A percentile compares a stretch with the other conserved stretches of the same genome.
Evolutionary conservation across 805 yeast species (phyloP).

Genomic region (Saccharomycopsis fodiens): DNA sequence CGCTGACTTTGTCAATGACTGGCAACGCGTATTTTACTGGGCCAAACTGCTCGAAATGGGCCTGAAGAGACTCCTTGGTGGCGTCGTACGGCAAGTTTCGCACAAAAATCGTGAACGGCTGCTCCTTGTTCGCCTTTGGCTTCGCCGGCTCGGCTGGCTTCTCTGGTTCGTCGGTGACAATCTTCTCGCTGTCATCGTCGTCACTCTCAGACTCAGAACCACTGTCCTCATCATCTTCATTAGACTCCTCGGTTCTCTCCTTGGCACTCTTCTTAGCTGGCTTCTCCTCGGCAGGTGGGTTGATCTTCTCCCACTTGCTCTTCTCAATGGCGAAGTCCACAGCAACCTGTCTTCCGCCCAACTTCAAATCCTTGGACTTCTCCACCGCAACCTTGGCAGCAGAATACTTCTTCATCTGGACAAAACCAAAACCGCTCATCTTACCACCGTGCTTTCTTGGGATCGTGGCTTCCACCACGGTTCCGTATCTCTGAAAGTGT

Average conservation of each 20-base stretch:
- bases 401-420: slow-evolving; percentile 72
- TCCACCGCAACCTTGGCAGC: slow-evolving; percentile 80
- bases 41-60: slow-evolving; percentile 80
- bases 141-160: slow-evolving; percentile 28
- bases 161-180: slow-evolving; percentile 21
- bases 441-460: slow-evolving; percentile 84
- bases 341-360: slow-evolving; percentile 86
- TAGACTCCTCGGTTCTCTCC: slow-evolving; percentile 31
- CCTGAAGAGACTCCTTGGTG: slow-evolving; percentile 65
- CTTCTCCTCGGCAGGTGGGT: slow-evolving; percentile 33
- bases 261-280: slow-evolving; percentile 29
- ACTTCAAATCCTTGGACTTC: slow-evolving; percentile 63
- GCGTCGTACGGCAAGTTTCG: slow-evolving; percentile 95
- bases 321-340: slow-evolving; percentile 92
- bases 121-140: slow-evolving; percentile 51
- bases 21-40: slow-evolving; percentile 89
- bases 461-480: slow-evolving; percentile 79
- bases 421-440: slow-evolving; percentile 93
- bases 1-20: slow-evolving; percentile 78
- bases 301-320: slow-evolving; percentile 63
- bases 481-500: slow-evolving; percentile 70
- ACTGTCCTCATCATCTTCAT: slow-evolving; percentile 27
- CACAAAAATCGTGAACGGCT: slow-evolving; percentile 69
- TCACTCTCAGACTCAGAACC: slow-evolving; percentile 25
- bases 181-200: slow-evolving; percentile 20